phyloP scores from a whole-genome alignment of 345 rosid species.

The Bruguiera sexangula region DNA sequence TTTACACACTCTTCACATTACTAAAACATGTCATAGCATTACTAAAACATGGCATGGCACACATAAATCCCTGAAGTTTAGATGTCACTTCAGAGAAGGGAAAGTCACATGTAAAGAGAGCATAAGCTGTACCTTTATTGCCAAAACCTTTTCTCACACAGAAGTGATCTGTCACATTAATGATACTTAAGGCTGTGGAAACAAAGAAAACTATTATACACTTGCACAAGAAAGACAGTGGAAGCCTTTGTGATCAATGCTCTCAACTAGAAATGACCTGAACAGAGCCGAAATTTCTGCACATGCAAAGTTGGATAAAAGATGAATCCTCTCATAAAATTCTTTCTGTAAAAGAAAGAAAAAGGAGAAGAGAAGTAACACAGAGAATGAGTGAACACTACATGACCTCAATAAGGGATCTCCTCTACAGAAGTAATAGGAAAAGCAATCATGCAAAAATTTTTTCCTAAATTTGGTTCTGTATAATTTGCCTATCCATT shows the following conservation, averaged over 20 bases:
- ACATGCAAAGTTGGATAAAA: background rate
- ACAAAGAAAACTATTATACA: constrained; percentile 12
- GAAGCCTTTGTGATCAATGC: constrained; percentile 12
- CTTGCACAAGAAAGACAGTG: background rate
- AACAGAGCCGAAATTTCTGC: constrained; percentile 6
- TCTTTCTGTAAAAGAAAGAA: background rate
- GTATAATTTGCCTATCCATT: too few relatives aligned
- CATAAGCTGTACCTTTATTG: constrained; percentile 22
- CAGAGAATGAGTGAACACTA: background rate
- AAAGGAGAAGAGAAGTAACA: background rate
- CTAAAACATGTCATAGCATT: too few relatives aligned
- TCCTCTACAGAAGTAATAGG: too few relatives aligned
- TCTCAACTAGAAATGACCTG: constrained; percentile 16
- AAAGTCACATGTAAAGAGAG: constrained; percentile 2
- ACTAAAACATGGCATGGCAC: too few relatives aligned
- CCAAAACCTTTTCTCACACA: constrained; percentile 18
- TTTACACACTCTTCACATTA: too few relatives aligned
- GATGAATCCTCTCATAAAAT: background rate
- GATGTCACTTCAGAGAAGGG: background rate
- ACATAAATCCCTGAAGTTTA: background rate
- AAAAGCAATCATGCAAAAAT: too few relatives aligned
- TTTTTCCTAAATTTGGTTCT: too few relatives aligned
- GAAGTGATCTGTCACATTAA: constrained; percentile 17
- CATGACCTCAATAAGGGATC: background rate
- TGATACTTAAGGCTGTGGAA: constrained; percentile 11